Percentiles rank a stretch among this genome's conserved stretches.
Conservation (phyloP, 352 stramenopile genomes). For the Thalassiosira delicatula region DNA sequence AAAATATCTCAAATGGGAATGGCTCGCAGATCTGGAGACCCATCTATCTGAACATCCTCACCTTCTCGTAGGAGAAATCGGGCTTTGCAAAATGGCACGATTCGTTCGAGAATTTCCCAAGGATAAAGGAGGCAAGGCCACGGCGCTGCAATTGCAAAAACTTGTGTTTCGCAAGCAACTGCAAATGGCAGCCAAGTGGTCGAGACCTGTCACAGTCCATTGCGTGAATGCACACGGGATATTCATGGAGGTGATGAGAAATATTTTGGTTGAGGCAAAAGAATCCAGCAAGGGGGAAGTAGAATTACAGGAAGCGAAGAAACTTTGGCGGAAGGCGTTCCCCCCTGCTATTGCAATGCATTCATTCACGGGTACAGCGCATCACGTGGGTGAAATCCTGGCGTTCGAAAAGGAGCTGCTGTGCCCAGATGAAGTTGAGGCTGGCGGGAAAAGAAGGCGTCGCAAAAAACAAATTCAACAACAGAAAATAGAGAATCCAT, state of each 20-base stretch:
- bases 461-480: slow-evolving; percentile 23
- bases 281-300: slow-evolving; percentile 22
- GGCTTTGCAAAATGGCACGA: slow-evolving; percentile 80
- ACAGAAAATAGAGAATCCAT: slow-evolving; percentile 10
- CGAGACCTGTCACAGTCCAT: slow-evolving; percentile 79
- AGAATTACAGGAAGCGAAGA: slow-evolving; percentile 8
- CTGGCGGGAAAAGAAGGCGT: slow-evolving; percentile 26
- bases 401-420: slow-evolving; percentile 62
- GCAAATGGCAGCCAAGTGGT: slow-evolving; percentile 70
- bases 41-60: slow-evolving; percentile 72
- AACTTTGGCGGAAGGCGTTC: slow-evolving; percentile 38
- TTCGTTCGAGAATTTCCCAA: slow-evolving; percentile 72
- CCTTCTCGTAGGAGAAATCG: slow-evolving; percentile 80
- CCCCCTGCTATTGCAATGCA: slow-evolving; percentile 81
- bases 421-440: slow-evolving; percentile 20
- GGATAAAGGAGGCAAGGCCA: slow-evolving; percentile 66
- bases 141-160: slow-evolving; percentile 72
- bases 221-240: slow-evolving; percentile 78
- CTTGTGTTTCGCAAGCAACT: slow-evolving; percentile 78
- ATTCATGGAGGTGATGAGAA: slow-evolving; percentile 67
- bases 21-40: slow-evolving; percentile 67
- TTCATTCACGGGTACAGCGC: slow-evolving; percentile 80
- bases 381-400: slow-evolving; percentile 79
- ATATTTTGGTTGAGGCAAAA: slow-evolving; percentile 54
- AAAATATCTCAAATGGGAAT: slow-evolving; percentile 60